A percentile compares a stretch with the other conserved stretches of the same genome.
phyloP scores from a whole-genome alignment of 257 asterid species.

The Thymus mandschuricus region DNA sequence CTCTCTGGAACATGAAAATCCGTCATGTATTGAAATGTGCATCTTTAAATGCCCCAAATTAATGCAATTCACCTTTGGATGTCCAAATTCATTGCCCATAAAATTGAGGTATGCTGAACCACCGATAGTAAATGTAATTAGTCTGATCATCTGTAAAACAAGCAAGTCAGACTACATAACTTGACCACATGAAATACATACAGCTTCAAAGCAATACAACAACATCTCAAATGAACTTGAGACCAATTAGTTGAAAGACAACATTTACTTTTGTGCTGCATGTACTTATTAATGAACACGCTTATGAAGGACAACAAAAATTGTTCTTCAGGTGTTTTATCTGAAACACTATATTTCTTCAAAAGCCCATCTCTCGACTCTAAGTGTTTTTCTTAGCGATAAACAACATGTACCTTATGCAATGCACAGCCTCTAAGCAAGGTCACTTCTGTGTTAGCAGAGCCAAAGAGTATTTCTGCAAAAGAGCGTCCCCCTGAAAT shows the following conservation, averaged over 20 bases:
- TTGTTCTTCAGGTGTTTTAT: constrained; percentile 15
- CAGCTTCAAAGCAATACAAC: constrained; percentile 24
- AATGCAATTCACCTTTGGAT: constrained; percentile 71
- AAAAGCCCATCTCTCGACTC: constrained; percentile 18
- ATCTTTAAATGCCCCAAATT: constrained; percentile 9
- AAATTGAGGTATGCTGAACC: constrained; percentile 93
- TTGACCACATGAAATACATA: constrained; percentile 17
- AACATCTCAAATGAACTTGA: constrained; percentile 22
- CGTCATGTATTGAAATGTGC: neutral
- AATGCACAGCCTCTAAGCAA: constrained; percentile 78
- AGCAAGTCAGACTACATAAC: constrained; percentile 22
- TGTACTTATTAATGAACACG: constrained; percentile 19
- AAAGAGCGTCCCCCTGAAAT: constrained; percentile 89
- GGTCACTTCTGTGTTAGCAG: constrained; percentile 58
- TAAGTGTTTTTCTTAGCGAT: neutral
- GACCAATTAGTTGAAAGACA: constrained; percentile 20
- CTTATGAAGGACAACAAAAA: constrained; percentile 14
- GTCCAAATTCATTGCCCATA: constrained; percentile 99
- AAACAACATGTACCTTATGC: constrained; percentile 66
- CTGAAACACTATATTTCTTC: constrained; percentile 18
- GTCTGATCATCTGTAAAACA: constrained; percentile 79
- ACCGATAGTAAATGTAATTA: constrained; percentile 87
- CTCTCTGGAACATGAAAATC: constrained; percentile 61
- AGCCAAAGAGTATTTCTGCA: constrained; percentile 88
- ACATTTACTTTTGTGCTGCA: constrained; percentile 13